Evolutionary conservation across 2,329 filamentous ascomycete genomes (phyloP), one percentile per base, ranked within the genome.

Genomic region (Diaporthe vexans): DNA sequence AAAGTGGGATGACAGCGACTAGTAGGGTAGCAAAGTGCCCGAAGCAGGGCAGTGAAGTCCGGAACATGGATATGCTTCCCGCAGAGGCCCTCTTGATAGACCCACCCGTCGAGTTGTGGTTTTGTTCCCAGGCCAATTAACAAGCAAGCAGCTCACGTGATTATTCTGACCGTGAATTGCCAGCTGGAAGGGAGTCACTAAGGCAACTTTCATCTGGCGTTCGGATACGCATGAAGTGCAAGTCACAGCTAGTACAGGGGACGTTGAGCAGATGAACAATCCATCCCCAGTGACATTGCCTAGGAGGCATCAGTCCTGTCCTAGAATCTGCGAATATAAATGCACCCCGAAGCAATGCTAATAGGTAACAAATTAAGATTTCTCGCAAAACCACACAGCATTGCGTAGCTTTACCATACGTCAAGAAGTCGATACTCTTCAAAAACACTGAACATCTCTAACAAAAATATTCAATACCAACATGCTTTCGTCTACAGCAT

Each of bases 201-300:
- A 3, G 2, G 8, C 3, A 15, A 15, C 24, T 15, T 21, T 26
- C 1, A 8, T 9, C 0, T 17, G 9, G 9, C 13, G n/a, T n/a
- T n/a, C 4, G 9, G 48, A 7, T 37, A 10, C 21, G 15, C 7
- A 13, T 19, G 46, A 40, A 13, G 4, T 13, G 21, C 46, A 17
- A 67, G 29, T 54, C 63, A 67, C 33, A 6, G 46, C 19, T n/a
- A 11, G 6, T 10, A 19, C 0, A 3, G 1, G 43, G 33, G 9
- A 19, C 19, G 17, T 3, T 11, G n/a, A 19, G 3, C 10, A 17
- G 33, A 24, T 21, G 5, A 13, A 33, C 13, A 13, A 10, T n/a
- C 24, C 17, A 65, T 48, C 10, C 26, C 4, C 15, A 13, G 46
- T 52, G 46, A 52, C 24, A 67, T 35, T 24, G 3, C 24, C n/a